A percentile compares a stretch with the other conserved stretches of the same genome.
phyloP scores from a whole-genome alignment of 768 basidiomycete species.

The Amanita brunnescens region DNA sequence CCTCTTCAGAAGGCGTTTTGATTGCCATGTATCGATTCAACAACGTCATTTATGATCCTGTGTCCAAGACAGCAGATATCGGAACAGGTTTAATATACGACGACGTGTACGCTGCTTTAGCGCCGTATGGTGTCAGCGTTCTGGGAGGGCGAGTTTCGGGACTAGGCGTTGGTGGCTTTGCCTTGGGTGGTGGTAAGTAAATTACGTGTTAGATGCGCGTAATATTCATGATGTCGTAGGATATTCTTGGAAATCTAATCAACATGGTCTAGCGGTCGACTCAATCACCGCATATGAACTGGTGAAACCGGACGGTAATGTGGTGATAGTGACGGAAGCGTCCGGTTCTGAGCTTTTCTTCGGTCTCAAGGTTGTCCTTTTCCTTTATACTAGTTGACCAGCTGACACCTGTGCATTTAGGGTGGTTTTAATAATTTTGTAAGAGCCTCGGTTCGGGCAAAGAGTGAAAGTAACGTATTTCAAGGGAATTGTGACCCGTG shows the following conservation, averaged over 20 bases:
- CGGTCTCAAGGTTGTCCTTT: constrained; percentile 25
- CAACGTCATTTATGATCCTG: constrained; percentile 21
- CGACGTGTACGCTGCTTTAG: constrained; percentile 36
- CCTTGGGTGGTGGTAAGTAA: constrained; percentile 38
- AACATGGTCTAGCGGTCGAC: constrained; percentile 22
- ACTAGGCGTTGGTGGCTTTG: constrained; percentile 39
- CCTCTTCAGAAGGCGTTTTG: constrained; percentile 41
- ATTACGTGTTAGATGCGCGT: constrained; percentile 26
- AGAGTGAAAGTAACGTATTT: not conserved
- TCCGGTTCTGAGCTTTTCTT: constrained; percentile 32
- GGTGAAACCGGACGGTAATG: constrained; percentile 45
- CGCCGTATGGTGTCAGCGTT: constrained; percentile 31
- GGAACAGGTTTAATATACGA: constrained; percentile 39
- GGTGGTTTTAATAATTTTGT: constrained; percentile 59
- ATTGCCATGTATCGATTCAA: constrained; percentile 28
- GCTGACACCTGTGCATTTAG: constrained; percentile 17
- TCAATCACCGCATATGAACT: constrained; percentile 47
- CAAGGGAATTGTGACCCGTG: constrained; percentile 51
- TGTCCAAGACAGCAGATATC: constrained; percentile 20
- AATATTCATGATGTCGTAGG: constrained; percentile 28
- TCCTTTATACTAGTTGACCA: not conserved
- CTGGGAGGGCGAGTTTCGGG: constrained; percentile 40
- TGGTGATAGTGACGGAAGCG: constrained; percentile 25
- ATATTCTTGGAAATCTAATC: constrained; percentile 42
- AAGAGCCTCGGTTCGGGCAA: not conserved